Base-by-base conservation (phyloP, 768 basidiomycete species). In the Trametes coccinea region DNA sequence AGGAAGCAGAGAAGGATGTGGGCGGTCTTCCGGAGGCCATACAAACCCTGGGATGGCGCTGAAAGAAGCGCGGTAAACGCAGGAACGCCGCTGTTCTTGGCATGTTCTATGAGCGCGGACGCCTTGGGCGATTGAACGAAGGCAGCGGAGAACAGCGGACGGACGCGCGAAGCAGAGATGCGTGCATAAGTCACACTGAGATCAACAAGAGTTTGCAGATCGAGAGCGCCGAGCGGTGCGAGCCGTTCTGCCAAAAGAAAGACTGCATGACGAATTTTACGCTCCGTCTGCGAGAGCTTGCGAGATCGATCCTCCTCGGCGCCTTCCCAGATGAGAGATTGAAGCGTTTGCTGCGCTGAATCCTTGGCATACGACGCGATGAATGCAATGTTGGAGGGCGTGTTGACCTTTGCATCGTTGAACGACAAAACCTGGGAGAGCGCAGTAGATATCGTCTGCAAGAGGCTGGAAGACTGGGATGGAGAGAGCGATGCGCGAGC, bases 21-120 rank as follows among this genome's bases (percentile, higher is more conserved):
- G 2, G 84, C 76, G 4, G 83, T 77, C 71, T 90, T 90, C 37
- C 89, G 82, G 62, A 88, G 75, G 17, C 77, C 81, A 58, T 90
- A 88, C 1, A 91, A 73, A 6, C 86, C 89, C 57, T 74, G 71
- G 3, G 72, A 70, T 13, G 77, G 74, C 0, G 77, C 73, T 0
- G 83, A 75, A 1, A 90, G 76, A 9, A 79, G 68, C 1, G 73
- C 45, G 0, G 81, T 82, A 63, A 90, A 82, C 0, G 84, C 82
- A 3, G 87, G 82, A 0, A 88, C 75, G 5, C 86, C 79, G 33
- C 86, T 83, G 16, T 69, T 67, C n/a, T 56, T 59, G 33, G 67
- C 53, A 17, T 60, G 74, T 56, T 50, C 83, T 71, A 30, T 67
- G 66, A 76, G 60, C 5, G 82, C 63, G 22, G 74, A 60, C 0